phyloP scores from a whole-genome alignment of 176 grass and related monocot genomes.

The Poa pratensis region DNA sequence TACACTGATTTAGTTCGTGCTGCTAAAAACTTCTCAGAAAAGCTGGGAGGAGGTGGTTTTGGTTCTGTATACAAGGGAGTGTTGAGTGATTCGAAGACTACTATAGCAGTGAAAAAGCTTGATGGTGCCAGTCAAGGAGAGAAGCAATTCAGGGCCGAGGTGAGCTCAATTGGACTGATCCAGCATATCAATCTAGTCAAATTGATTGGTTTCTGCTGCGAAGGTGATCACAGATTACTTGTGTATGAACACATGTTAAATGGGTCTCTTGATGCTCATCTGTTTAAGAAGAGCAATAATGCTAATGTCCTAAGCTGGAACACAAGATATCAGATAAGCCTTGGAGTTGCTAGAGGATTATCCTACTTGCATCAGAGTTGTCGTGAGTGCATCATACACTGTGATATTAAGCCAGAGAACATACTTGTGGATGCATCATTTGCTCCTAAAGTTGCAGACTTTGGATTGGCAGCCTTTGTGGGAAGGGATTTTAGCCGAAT shows the following conservation, averaged over 20 bases:
- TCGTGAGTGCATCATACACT: slow-evolving; percentile 42
- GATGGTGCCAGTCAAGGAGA: neutral
- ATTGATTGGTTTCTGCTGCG: slow-evolving; percentile 2
- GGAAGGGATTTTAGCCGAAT: neutral
- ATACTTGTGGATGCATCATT: slow-evolving; percentile 47
- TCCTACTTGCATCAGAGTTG: neutral
- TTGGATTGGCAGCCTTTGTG: slow-evolving; percentile 47
- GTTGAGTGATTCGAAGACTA: neutral
- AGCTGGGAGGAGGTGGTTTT: slow-evolving; percentile 1
- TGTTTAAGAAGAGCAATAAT: neutral
- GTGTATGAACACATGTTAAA: neutral
- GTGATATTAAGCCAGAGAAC: slow-evolving; percentile 57
- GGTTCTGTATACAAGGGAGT: neutral
- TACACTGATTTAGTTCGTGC: slow-evolving; percentile 1
- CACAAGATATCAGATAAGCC: neutral
- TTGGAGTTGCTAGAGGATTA: neutral
- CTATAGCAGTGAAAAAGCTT: neutral
- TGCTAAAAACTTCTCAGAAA: slow-evolving; percentile 1
- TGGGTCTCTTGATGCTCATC: neutral
- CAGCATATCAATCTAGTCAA: slow-evolving; percentile 4
- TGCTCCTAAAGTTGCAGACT: slow-evolving; percentile 61
- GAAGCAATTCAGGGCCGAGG: slow-evolving; percentile 18
- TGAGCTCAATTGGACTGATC: neutral
- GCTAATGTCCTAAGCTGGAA: neutral
- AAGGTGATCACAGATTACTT: neutral